Base-by-base conservation (phyloP, 2,329 filamentous ascomycete species). In the Lecanicillium sp. region DNA sequence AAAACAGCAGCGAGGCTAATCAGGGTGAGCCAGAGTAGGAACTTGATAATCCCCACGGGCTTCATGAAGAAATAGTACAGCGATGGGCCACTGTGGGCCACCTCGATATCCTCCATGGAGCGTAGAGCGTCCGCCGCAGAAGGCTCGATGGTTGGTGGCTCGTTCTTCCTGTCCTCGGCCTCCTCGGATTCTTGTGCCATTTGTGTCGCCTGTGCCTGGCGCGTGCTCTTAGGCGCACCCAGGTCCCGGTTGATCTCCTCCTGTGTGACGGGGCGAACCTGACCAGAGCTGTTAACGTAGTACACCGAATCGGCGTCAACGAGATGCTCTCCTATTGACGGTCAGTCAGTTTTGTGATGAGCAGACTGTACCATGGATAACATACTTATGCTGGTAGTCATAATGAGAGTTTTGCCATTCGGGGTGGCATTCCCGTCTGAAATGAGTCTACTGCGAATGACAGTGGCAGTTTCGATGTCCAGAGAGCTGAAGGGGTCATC, bases 351-450 rank as follows among this genome's bases (percentile, higher is more conserved):
- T 14, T 27, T 27, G 27, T n/a, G n/a, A n/a, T n/a, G n/a, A n/a
- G n/a, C n/a, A n/a, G n/a, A n/a, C n/a, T n/a, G n/a, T n/a, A n/a
- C n/a, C n/a, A n/a, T 33, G 23, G n/a, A 20, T 8, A 23, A 42
- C 45, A 17, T 42, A 48, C 45, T 40, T 29, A 36, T 48, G 23
- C 38, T 42, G 10, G 45, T 48, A 1, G 45, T 48, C 45, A 48
- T 48, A 7, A 48, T 23, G 2, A 48, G 11, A 3, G 45, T 42
- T 20, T 15, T 48, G 5, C 45, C 38, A 5, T 21, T 9, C 3
- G 21, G 11, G 2, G 30, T 29, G 4, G 30, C 30, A 3, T 24
- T 26, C 8, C 37, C 37, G 19, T 42, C 45, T 5, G 37, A 14
- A 17, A 48, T 15, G 1, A 48, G 27, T 17, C 45, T 12, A 2